These are phyloP conservation scores for Nannizziopsis arthrosporioides DNA, from an alignment of 2,329 filamentous ascomycete genomes.

Conservation along the genomic window DNA sequence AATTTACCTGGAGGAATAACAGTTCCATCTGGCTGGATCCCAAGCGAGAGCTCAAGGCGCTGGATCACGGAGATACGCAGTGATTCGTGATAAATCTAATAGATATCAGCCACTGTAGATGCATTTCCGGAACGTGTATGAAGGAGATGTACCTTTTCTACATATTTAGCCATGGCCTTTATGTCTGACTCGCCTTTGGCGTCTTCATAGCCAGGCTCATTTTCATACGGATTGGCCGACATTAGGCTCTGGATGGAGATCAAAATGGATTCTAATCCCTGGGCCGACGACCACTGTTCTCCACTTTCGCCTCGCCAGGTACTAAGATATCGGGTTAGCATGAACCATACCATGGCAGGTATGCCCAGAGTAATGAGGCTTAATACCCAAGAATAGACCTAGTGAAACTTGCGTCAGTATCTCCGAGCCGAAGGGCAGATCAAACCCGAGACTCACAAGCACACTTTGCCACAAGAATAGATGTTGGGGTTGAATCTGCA, in stretches of 20 bases:
- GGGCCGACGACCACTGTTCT: conserved; percentile 93
- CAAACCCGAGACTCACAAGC: conserved; percentile 51
- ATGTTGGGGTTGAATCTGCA: conserved; percentile 96
- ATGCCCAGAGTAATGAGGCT: background rate
- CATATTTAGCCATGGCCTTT: conserved; percentile 61
- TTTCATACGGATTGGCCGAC: conserved; percentile 87
- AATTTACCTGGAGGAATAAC: conserved; percentile 25
- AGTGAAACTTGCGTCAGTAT: conserved; percentile 17
- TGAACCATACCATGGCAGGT: background rate
- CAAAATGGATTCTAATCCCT: conserved; percentile 85
- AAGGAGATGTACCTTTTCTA: conserved; percentile 54
- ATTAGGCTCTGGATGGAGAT: conserved; percentile 94
- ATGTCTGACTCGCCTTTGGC: conserved; percentile 57
- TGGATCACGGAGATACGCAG: conserved; percentile 77
- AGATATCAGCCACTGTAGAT: background rate
- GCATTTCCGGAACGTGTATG: background rate
- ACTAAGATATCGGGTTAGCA: conserved; percentile 38
- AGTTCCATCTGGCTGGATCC: conserved; percentile 46
- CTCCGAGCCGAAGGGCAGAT: background rate
- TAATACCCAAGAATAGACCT: conserved; percentile 75
- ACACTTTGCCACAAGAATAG: conserved; percentile 82
- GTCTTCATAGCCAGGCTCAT: conserved; percentile 86
- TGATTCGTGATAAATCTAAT: conserved; percentile 78
- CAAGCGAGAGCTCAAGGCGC: conserved; percentile 67
- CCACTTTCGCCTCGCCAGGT: conserved; percentile 87